A percentile compares a stretch with the other conserved stretches of the same genome.
These are phyloP conservation scores for Castanea crenata DNA, from an alignment of 306 rosid species.

Conservation along the genomic window DNA sequence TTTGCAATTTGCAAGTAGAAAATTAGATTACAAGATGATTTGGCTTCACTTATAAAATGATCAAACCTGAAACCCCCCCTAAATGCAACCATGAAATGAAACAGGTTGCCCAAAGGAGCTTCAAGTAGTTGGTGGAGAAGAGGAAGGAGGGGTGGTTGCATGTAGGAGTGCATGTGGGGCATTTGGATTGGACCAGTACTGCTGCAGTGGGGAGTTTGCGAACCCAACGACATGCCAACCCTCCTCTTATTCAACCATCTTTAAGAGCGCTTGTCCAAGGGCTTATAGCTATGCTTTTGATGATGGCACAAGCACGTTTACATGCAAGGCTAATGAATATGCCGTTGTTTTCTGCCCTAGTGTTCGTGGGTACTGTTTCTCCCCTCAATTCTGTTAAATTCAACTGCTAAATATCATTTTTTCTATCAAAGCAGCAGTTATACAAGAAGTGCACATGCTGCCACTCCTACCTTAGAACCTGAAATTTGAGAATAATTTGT, in stretches of 20 bases:
- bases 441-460: background rate
- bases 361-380: slow-evolving; percentile 33
- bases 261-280: slow-evolving; percentile 87
- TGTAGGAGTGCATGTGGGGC: slow-evolving; percentile 94
- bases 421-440: background rate
- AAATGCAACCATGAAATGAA: slow-evolving; percentile 11
- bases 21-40: background rate
- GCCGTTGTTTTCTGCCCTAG: slow-evolving; percentile 73
- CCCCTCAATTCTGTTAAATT: background rate
- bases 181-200: slow-evolving; percentile 70
- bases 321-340: slow-evolving; percentile 83
- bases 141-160: slow-evolving; percentile 56
- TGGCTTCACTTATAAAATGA: slow-evolving; percentile 6
- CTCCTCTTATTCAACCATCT: slow-evolving; percentile 65
- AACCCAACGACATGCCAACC: slow-evolving; percentile 84
- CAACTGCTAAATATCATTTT: background rate
- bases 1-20: background rate
- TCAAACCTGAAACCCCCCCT: background rate
- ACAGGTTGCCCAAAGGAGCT: slow-evolving; percentile 95
- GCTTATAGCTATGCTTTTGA: slow-evolving; percentile 94
- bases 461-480: background rate
- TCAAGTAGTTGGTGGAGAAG: slow-evolving; percentile 64
- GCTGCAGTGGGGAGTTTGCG: slow-evolving; percentile 83
- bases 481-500: slow-evolving; percentile 16
- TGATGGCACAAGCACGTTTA: slow-evolving; percentile 86